These are phyloP conservation scores for Corylus heterophylla DNA, from an alignment of 306 rosid species.

Conservation along the genomic window DNA sequence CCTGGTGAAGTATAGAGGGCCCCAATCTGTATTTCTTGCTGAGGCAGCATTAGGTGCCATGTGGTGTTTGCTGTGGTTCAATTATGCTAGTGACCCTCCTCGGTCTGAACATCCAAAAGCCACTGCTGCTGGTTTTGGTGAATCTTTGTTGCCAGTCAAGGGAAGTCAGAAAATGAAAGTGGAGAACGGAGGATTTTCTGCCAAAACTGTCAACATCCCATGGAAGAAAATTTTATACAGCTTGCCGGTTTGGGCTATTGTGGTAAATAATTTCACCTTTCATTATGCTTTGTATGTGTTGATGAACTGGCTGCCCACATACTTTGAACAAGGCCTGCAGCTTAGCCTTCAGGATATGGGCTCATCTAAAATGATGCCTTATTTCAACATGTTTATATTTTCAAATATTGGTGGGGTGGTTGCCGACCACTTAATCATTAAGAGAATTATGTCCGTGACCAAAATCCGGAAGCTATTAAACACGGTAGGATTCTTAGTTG, in stretches of 20 bases:
- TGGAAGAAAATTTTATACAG: conserved; percentile 75
- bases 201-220: conserved; percentile 56
- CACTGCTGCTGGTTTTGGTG: conserved; percentile 78
- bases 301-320: conserved; percentile 98
- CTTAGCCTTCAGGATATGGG: conserved; percentile 99
- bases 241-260: conserved; percentile 96
- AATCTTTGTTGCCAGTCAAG: conserved; percentile 58
- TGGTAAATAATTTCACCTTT: conserved; percentile 92
- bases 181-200: conserved; percentile 45
- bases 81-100: conserved; percentile 70
- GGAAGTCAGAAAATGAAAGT: conserved; percentile 52
- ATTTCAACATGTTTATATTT: conserved; percentile 90
- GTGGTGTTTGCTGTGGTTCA: conserved; percentile 89
- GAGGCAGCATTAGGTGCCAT: conserved; percentile 77
- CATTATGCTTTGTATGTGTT: conserved; percentile 92
- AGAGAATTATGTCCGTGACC: conserved; percentile 75
- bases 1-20: conserved; percentile 78
- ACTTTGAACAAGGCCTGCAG: conserved; percentile 88
- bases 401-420: conserved; percentile 91
- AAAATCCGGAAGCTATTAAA: conserved; percentile 79
- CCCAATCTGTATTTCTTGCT: conserved; percentile 77
- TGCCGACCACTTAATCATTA: conserved; percentile 77
- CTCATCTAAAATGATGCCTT: conserved; percentile 96
- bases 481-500: conserved; percentile 77
- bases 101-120: conserved; percentile 79